Base-by-base conservation (phyloP, 2,329 filamentous ascomycete genomes). In the Fusarium subtropicale region DNA sequence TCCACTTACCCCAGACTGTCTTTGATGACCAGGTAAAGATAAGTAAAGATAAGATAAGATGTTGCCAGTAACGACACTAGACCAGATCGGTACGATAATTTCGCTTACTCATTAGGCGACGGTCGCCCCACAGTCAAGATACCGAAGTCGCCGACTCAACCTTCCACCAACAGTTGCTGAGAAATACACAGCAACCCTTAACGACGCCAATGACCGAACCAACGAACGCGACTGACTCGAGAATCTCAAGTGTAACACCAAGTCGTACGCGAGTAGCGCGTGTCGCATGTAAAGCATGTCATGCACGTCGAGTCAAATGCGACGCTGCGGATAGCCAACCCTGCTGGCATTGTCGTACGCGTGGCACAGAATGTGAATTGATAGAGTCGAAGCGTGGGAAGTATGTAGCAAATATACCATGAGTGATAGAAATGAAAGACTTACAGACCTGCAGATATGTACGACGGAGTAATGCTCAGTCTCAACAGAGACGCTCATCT, bases 231-330 rank as follows among this genome's bases (percentile, higher is more conserved):
- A 38, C 1, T 4, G 30, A 39, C 12, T 7, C 45, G 0, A 58
- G 28, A 16, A 10, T 36, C 1, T 13, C 45, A 28, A 59, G 24
- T 4, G 30, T 33, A 16, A 46, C 5, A 1, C 33, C 53, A 1
- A 24, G 7, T 1, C 46, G 62, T 2, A 31, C 59, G 1, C 64
- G 55, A 16, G 67, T 71, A 24, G 47, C 67, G 4, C 69, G 69
- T 0, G 56, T 72, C 5, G 70, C 70, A 26, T 72, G 70, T 13
- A 73, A 72, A 10, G 70, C 70, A 5, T 72, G 70, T 30, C 57
- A 72, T 7, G 42, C 58, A 3, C 53, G 70, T 11, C 70, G 70
- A 1, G 70, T 72, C 6, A 71, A 67, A 44, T 72, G 70, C 33
- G 70, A 72, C 26, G 70, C 68, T 1, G 48, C 44, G 1, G 70